phyloP scores from a whole-genome alignment of 495 filamentous ascomycete species.

The Neurospora discreta region DNA sequence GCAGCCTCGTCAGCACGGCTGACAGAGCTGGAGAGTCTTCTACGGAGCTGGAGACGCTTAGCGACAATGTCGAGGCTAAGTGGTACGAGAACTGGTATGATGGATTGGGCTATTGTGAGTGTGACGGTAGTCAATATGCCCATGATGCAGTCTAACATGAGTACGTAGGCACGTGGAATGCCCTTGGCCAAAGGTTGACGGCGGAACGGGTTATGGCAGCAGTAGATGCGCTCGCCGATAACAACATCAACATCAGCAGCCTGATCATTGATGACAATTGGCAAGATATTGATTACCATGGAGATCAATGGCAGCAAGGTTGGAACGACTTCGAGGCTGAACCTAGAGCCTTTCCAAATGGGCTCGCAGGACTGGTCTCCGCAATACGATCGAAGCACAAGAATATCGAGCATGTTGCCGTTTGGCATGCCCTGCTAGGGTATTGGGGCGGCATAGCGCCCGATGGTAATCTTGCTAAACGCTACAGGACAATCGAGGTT shows the following conservation, averaged over 20 bases:
- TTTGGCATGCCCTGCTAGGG: constrained; percentile 93
- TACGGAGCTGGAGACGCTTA: constrained; percentile 31
- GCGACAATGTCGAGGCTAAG: constrained; percentile 25
- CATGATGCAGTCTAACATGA: background rate
- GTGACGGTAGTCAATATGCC: background rate
- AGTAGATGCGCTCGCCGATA: constrained; percentile 55
- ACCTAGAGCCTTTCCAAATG: constrained; percentile 63
- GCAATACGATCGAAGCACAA: constrained; percentile 59
- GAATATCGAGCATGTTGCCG: constrained; percentile 72
- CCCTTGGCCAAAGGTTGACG: constrained; percentile 67
- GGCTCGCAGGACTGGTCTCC: constrained; percentile 56
- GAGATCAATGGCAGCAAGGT: constrained; percentile 39
- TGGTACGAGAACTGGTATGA: constrained; percentile 89
- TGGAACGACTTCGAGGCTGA: constrained; percentile 77
- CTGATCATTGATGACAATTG: constrained; percentile 96
- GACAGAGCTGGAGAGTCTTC: constrained; percentile 15
- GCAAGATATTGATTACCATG: constrained; percentile 60
- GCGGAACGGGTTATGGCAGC: constrained; percentile 70
- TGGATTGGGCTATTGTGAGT: constrained; percentile 55
- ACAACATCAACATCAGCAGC: constrained; percentile 65
- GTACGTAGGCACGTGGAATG: constrained; percentile 75
- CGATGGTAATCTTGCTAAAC: constrained; percentile 55
- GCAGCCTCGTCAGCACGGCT: constrained; percentile 45
- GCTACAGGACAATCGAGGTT: constrained; percentile 68
- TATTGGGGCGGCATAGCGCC: constrained; percentile 90